Evolutionary conservation across 164 flowering plant species (phyloP), one percentile per base, ranked within the genome.

Genomic region (Stephania cephalantha): DNA sequence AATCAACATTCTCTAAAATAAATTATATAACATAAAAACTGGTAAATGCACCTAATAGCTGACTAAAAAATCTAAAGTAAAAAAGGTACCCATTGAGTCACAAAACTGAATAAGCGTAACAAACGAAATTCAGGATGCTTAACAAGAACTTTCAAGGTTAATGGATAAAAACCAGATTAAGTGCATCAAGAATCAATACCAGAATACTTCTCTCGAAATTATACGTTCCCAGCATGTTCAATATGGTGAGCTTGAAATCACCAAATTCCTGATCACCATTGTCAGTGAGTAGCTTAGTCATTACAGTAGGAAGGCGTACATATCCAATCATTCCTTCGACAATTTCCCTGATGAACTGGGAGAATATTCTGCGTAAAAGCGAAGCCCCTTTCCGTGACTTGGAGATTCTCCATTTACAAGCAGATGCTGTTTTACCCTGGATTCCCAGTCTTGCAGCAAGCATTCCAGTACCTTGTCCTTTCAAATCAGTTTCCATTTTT

Each of bases 271-370:
- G 99, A 84, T 75, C 75, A 35, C 93, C 91, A 80, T 93, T 95
- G 76, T 92, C 98, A 71, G 92, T 85, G 30, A 95, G 95, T 70
- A 95, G 97, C 86, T 93, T 93, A 65, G 89, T 82, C 97, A 95
- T 92, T 83, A 95, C 90, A 22, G 85, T 78, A 73, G 94, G 98
- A 76, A 92, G 97, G 69, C 84, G 93, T 78, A 93, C 91, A 86
- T 91, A 90, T 75, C 98, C 98, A 73, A 93, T 86, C 99, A 95
- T 92, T 79, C 97, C 99, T 78, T 93, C 98, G 76, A 95, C 91
- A 71, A 95, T 89, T 81, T 90, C 95, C 81, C 87, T 90, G 77
- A 95, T 88, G 85, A 95, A 92, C 71, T 81, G 87, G 76, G 95
- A 89, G 71, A 92, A 82, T 79, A 95, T 73, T 79, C 85, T 89